A percentile compares a stretch with the other conserved stretches of the same genome.
Conservation (phyloP, 2,329 filamentous ascomycete species). For the Myriosclerotinia scirpicola region DNA sequence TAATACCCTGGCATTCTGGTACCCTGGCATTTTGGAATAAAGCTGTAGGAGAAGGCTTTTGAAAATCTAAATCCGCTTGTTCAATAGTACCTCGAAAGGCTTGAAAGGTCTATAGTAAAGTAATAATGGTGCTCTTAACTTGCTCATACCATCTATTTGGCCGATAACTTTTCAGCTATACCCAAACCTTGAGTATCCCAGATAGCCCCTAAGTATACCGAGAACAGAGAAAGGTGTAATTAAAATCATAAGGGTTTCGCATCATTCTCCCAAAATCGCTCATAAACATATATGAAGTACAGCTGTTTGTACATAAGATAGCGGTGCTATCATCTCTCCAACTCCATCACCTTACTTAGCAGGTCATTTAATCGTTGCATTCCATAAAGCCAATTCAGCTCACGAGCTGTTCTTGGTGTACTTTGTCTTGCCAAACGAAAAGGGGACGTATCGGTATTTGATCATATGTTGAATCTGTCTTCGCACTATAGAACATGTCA, state of each 20-base stretch:
- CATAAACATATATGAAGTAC: constrained; percentile 21
- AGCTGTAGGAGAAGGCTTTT: not conserved
- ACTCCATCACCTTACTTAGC: constrained; percentile 14
- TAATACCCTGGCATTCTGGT: not conserved
- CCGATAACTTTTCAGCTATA: constrained; percentile 19
- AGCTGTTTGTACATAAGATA: constrained; percentile 27
- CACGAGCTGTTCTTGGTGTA: constrained; percentile 64
- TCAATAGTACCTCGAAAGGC: not conserved
- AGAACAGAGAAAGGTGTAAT: constrained; percentile 31
- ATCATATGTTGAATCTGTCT: constrained; percentile 99
- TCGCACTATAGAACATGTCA: constrained; percentile 63
- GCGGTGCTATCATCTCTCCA: constrained; percentile 22
- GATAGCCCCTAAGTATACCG: constrained; percentile 26
- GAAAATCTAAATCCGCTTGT: not conserved
- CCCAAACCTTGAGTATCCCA: constrained; percentile 14
- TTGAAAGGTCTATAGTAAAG: not conserved
- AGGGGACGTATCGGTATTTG: constrained; percentile 98
- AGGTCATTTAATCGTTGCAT: constrained; percentile 12
- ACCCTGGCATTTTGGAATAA: not conserved
- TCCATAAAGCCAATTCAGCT: constrained; percentile 17
- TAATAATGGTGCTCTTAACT: not conserved
- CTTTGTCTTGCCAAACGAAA: constrained; percentile 84
- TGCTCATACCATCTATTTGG: constrained; percentile 13
- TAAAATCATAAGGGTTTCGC: constrained; percentile 31
- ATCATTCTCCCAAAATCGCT: constrained; percentile 19